Percentiles rank a stretch among this genome's conserved stretches.
phyloP scores from a whole-genome alignment of 1,139 yeast genomes.

The Candida albicans region DNA sequence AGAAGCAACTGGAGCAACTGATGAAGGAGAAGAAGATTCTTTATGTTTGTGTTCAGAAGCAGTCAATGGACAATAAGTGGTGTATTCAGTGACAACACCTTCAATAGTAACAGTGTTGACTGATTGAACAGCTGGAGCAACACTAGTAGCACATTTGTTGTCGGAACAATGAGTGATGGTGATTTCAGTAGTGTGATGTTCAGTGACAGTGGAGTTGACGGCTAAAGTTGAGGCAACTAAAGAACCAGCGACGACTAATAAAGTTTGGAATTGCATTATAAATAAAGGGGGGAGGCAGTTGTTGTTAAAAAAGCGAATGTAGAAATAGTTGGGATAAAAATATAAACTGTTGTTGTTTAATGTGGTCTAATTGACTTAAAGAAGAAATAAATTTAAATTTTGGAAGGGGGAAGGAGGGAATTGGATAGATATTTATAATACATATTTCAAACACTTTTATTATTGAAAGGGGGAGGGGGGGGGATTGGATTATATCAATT shows the following conservation, averaged over 20 bases:
- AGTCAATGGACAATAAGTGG: slow-evolving; percentile 49
- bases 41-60: slow-evolving; percentile 12
- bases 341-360: no score
- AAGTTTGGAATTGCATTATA: slow-evolving; percentile 33
- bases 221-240: slow-evolving; percentile 22
- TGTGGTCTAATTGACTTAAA: background rate
- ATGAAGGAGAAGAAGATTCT: slow-evolving; percentile 15
- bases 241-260: slow-evolving; percentile 32
- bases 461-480: no score
- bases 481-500: no score
- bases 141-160: slow-evolving; percentile 32
- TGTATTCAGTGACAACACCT: slow-evolving; percentile 45
- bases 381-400: background rate
- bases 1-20: slow-evolving; percentile 23
- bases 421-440: no score
- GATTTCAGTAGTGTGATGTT: slow-evolving; percentile 33
- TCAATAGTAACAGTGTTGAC: slow-evolving; percentile 42
- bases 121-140: slow-evolving; percentile 24
- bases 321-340: slow-evolving; percentile 13
- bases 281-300: slow-evolving; percentile 5
- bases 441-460: no score
- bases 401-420: no score
- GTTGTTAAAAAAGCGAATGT: slow-evolving; percentile 13
- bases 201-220: slow-evolving; percentile 29
- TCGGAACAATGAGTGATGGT: slow-evolving; percentile 46